phyloP scores from a whole-genome alignment of 2,329 filamentous ascomycete species.

The Fusarium sp. region DNA sequence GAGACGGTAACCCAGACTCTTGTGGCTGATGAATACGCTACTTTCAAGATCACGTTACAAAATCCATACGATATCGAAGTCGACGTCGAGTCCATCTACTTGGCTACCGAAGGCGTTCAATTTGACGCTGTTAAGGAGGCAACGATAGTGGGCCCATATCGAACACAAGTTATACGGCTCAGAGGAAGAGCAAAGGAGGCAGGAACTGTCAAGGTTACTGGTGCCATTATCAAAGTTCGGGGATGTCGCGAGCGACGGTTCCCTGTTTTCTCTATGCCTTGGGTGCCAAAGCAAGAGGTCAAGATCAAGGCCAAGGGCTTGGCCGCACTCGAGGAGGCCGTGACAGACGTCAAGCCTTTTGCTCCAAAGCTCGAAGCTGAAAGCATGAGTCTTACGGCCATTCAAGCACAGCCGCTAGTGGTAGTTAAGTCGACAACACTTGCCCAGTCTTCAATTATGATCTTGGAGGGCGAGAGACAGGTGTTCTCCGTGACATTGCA shows the following conservation, averaged over 20 bases:
- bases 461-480: constrained; percentile 88
- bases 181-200: constrained; percentile 73
- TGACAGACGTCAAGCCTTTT: constrained; percentile 53
- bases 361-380: constrained; percentile 60
- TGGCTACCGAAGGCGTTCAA: constrained; percentile 78
- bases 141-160: constrained; percentile 80
- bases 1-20: constrained; percentile 74
- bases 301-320: constrained; percentile 84
- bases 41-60: constrained; percentile 86
- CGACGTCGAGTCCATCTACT: constrained; percentile 82
- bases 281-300: constrained; percentile 74
- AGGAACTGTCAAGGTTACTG: constrained; percentile 79
- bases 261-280: constrained; percentile 82
- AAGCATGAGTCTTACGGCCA: constrained; percentile 75
- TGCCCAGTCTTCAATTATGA: constrained; percentile 87
- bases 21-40: constrained; percentile 81
- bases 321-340: constrained; percentile 63
- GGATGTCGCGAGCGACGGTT: constrained; percentile 87
- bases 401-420: constrained; percentile 81
- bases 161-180: constrained; percentile 82
- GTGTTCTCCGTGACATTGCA: constrained; percentile 82
- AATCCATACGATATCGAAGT: constrained; percentile 96
- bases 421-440: constrained; percentile 81
- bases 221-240: constrained; percentile 81
- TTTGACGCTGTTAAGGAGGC: constrained; percentile 75